Conservation (phyloP, 306 rosid genomes). For the Dryas drummondii region DNA sequence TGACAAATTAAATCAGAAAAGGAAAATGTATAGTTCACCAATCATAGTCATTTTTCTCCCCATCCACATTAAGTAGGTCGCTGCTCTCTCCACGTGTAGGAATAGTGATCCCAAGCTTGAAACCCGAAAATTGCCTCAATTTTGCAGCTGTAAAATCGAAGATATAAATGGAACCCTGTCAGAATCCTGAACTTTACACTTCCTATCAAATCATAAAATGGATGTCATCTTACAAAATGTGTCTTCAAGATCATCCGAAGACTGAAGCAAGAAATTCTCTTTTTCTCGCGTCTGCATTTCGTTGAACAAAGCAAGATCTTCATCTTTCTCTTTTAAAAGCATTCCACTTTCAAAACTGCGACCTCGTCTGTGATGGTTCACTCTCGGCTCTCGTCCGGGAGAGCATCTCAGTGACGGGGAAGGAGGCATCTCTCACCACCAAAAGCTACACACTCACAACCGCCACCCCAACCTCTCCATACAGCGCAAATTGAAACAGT, state of each 20-base stretch:
- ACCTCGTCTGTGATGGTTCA: slow-evolving; percentile 62
- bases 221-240: slow-evolving; percentile 53
- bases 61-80: slow-evolving; percentile 64
- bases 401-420: slow-evolving; percentile 77
- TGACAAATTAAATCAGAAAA: not conserved
- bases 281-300: slow-evolving; percentile 74
- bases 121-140: slow-evolving; percentile 64
- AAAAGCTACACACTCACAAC: slow-evolving; percentile 28
- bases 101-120: slow-evolving; percentile 62
- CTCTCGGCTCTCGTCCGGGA: slow-evolving; percentile 62
- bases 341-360: slow-evolving; percentile 68
- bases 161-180: slow-evolving; percentile 24
- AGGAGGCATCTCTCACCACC: slow-evolving; percentile 62
- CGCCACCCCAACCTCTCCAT: slow-evolving; percentile 28
- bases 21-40: slow-evolving; percentile 52
- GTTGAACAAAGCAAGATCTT: slow-evolving; percentile 71
- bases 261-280: slow-evolving; percentile 69
- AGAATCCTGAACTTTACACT: slow-evolving; percentile 20
- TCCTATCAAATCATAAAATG: slow-evolving; percentile 10
- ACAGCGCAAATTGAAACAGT: slow-evolving; percentile 22
- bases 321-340: slow-evolving; percentile 66
- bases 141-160: slow-evolving; percentile 55
- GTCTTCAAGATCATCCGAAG: slow-evolving; percentile 72
- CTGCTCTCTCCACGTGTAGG: slow-evolving; percentile 68
- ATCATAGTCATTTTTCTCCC: slow-evolving; percentile 78